Percentiles rank a stretch among this genome's conserved stretches.
These are phyloP conservation scores for Acanthamoeba culbertsoni DNA, from an alignment of 208 protist species.

Conservation along the genomic window DNA sequence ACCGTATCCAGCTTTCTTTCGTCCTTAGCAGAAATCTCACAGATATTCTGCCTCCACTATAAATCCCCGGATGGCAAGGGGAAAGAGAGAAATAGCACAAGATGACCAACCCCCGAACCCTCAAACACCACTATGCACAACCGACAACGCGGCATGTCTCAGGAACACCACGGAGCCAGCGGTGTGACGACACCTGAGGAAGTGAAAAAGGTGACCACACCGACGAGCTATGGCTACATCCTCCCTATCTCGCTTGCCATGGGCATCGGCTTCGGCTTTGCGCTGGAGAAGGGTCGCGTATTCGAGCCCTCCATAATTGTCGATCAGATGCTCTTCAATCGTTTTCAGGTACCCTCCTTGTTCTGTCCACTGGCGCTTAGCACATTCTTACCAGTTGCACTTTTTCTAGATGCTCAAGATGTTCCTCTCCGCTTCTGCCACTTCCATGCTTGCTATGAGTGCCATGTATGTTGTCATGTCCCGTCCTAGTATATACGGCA, in stretches of 20 bases:
- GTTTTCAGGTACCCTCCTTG: neutral
- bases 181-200: neutral
- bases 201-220: neutral
- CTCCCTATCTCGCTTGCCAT: neutral
- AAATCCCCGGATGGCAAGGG: too few relatives aligned
- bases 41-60: too few relatives aligned
- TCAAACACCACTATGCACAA: too few relatives aligned
- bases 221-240: neutral
- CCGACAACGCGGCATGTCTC: too few relatives aligned
- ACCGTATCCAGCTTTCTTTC: too few relatives aligned
- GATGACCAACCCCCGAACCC: too few relatives aligned
- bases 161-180: too few relatives aligned
- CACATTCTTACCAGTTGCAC: neutral
- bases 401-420: slow-evolving; percentile 26
- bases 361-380: neutral
- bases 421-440: neutral
- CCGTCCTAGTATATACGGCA: neutral
- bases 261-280: neutral
- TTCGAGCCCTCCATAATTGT: neutral
- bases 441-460: neutral
- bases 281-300: slow-evolving; percentile 27
- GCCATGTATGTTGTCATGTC: neutral
- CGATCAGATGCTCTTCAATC: slow-evolving; percentile 14
- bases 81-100: too few relatives aligned
- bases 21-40: too few relatives aligned